Evolutionary conservation across 2,329 filamentous ascomycete genomes (phyloP).

Genomic region (Colletotrichum chlorophyti): DNA sequence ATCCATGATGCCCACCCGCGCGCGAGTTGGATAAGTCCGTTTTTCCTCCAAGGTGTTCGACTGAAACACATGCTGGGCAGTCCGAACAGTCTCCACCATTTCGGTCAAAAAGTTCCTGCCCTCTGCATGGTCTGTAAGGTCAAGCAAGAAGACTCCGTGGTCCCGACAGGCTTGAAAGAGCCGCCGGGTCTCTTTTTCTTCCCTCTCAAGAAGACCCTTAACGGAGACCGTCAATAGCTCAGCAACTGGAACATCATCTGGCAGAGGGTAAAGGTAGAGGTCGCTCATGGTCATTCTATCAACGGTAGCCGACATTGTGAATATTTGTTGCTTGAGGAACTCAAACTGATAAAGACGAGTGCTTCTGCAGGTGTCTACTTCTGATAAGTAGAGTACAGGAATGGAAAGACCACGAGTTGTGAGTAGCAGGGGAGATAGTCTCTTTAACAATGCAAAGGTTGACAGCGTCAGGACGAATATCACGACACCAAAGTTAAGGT

Average conservation of each 20-base stretch:
- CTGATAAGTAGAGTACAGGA: too few relatives aligned
- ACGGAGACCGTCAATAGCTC: neutral
- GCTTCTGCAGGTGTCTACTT: too few relatives aligned
- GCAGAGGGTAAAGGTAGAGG: neutral
- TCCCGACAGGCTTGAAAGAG: neutral
- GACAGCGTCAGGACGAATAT: too few relatives aligned
- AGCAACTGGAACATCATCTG: neutral
- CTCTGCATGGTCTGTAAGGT: neutral
- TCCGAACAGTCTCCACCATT: neutral
- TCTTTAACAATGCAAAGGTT: too few relatives aligned
- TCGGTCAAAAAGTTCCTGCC: neutral
- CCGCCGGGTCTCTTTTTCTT: neutral
- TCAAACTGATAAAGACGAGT: too few relatives aligned
- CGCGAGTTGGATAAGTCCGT: neutral
- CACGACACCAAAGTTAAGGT: too few relatives aligned
- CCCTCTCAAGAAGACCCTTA: neutral
- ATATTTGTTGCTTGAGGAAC: too few relatives aligned
- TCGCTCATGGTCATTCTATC: neutral
- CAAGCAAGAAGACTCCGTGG: neutral
- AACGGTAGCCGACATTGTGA: neutral
- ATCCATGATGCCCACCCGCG: neutral
- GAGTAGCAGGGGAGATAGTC: too few relatives aligned
- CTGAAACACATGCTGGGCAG: neutral
- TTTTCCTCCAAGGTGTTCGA: neutral
- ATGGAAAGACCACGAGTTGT: too few relatives aligned